Percentiles rank a stretch among this genome's conserved stretches.
phyloP scores from a whole-genome alignment of 805 yeast species.

The Candida arabinofermentans region DNA sequence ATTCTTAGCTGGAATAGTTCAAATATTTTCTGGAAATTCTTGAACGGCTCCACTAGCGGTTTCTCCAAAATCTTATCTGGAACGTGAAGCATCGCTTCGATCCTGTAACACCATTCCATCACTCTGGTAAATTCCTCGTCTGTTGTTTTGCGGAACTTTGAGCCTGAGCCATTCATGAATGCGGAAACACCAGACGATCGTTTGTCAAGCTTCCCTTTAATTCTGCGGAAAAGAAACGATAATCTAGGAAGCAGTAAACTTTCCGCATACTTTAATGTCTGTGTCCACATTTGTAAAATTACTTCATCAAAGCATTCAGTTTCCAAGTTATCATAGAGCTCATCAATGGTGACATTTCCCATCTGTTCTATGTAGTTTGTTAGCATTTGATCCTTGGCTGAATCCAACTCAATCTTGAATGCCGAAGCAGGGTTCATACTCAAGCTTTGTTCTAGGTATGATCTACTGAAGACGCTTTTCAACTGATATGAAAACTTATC shows the following conservation, averaged over 20 bases:
- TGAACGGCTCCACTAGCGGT: constrained; percentile 18
- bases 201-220: constrained; percentile 16
- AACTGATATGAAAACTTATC: constrained; percentile 68
- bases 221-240: constrained; percentile 34
- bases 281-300: constrained; percentile 65
- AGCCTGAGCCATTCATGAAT: constrained; percentile 1
- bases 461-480: constrained; percentile 37
- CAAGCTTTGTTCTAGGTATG: constrained; percentile 23
- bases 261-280: constrained; percentile 66
- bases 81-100: constrained; percentile 24
- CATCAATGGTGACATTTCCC: constrained; percentile 20
- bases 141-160: constrained; percentile 15
- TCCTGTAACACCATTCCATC: constrained; percentile 30
- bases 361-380: constrained; percentile 22
- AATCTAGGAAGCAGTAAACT: constrained; percentile 70
- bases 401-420: constrained; percentile 15
- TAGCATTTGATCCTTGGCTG: constrained; percentile 20
- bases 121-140: constrained; percentile 25
- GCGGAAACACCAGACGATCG: constrained; percentile 12
- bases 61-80: constrained; percentile 24
- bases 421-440: constrained; percentile 15
- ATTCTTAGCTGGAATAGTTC: constrained; percentile 12
- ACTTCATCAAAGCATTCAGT: constrained; percentile 29
- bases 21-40: constrained; percentile 16
- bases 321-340: constrained; percentile 28